These are phyloP conservation scores for Ceratobasidium sp. DNA, from an alignment of 1,284 basidiomycete genomes.

Conservation along the genomic window DNA sequence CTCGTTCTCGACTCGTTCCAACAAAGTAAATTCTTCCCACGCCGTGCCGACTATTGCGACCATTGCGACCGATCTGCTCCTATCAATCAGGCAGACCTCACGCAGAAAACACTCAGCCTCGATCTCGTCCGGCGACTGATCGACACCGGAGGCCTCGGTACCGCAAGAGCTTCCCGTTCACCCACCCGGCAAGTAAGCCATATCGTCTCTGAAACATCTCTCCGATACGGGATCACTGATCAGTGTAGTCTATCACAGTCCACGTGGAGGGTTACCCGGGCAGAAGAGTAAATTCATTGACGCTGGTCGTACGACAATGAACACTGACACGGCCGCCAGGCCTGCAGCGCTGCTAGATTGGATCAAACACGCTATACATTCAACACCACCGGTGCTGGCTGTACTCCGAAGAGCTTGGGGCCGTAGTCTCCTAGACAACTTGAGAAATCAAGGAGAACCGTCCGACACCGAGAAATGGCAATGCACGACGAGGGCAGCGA, in stretches of 20 bases:
- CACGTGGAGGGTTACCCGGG: constrained; percentile 4
- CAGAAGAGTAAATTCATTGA: constrained; percentile 6
- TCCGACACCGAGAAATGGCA: neutral
- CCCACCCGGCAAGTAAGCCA: neutral
- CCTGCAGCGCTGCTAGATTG: constrained; percentile 12
- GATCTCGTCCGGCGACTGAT: too few relatives aligned
- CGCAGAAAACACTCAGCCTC: too few relatives aligned
- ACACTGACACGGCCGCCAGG: neutral
- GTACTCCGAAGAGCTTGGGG: constrained; percentile 10
- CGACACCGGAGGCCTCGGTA: constrained; percentile 2
- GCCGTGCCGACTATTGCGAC: too few relatives aligned
- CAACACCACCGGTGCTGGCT: constrained; percentile 27
- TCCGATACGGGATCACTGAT: constrained; percentile 31
- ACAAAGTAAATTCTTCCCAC: too few relatives aligned
- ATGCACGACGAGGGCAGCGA: neutral
- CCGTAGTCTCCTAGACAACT: neutral
- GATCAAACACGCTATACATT: constrained; percentile 8
- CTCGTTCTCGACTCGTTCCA: too few relatives aligned
- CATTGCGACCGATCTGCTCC: too few relatives aligned
- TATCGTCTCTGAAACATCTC: constrained; percentile 9
- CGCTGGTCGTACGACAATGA: neutral
- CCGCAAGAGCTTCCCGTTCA: neutral
- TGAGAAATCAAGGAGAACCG: neutral
- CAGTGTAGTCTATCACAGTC: constrained; percentile 3
- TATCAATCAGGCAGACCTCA: too few relatives aligned